Conservation (phyloP, 129 eudicot species). For the Flaveria sonorensis region DNA sequence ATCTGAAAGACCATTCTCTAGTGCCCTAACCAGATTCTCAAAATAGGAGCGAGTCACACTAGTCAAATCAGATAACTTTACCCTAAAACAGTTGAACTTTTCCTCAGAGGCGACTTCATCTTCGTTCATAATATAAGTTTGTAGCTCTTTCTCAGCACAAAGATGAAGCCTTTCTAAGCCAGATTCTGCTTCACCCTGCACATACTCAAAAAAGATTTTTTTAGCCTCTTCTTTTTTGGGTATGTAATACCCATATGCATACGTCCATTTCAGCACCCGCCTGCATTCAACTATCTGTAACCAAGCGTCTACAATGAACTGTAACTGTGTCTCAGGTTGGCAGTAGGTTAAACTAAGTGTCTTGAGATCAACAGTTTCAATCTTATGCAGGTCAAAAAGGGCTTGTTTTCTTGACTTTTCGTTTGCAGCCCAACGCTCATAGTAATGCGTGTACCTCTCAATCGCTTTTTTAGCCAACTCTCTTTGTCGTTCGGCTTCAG, state of each 20-base stretch:
- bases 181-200: slow-evolving; percentile 51
- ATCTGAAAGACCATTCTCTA: slow-evolving; percentile 54
- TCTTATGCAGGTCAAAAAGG: slow-evolving; percentile 25
- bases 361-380: slow-evolving; percentile 22
- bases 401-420: slow-evolving; percentile 45
- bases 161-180: slow-evolving; percentile 52
- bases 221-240: slow-evolving; percentile 34
- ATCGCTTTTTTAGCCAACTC: slow-evolving; percentile 41
- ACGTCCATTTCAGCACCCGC: slow-evolving; percentile 52
- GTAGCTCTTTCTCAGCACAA: slow-evolving; percentile 48
- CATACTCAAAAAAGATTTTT: slow-evolving; percentile 41
- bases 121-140: slow-evolving; percentile 22
- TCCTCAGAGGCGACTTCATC: slow-evolving; percentile 26
- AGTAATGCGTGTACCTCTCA: slow-evolving; percentile 47
- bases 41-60: slow-evolving; percentile 46
- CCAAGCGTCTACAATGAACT: slow-evolving; percentile 50
- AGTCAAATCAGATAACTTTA: slow-evolving; percentile 38
- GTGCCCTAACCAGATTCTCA: slow-evolving; percentile 51
- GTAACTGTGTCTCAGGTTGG: slow-evolving; percentile 27
- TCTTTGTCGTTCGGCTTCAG: slow-evolving; percentile 34
- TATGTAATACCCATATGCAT: slow-evolving; percentile 46
- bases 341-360: slow-evolving; percentile 17
- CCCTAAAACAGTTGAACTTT: slow-evolving; percentile 22
- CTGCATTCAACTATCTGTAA: slow-evolving; percentile 56
- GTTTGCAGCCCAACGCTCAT: slow-evolving; percentile 55